Percentiles rank a stretch among this genome's conserved stretches.
phyloP scores from a whole-genome alignment of 2,329 filamentous ascomycete genomes.

The Phyllosticta capitalensis region DNA sequence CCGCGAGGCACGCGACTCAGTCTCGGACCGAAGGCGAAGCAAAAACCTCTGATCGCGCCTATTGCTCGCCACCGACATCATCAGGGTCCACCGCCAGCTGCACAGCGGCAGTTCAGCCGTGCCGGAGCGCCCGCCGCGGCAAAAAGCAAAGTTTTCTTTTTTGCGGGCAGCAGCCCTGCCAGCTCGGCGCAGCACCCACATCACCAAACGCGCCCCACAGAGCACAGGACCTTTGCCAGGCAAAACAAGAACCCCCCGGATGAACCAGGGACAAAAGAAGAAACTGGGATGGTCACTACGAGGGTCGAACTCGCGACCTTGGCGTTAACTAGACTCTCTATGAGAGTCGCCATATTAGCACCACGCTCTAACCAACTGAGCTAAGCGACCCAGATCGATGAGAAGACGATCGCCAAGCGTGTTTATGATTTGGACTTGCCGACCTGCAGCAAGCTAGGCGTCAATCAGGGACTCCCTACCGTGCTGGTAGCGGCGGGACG shows the following conservation, averaged over 20 bases:
- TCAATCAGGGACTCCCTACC: neutral
- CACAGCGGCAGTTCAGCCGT: too few relatives aligned
- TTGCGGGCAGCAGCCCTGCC: too few relatives aligned
- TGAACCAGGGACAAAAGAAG: neutral
- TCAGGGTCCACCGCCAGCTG: neutral
- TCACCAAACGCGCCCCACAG: too few relatives aligned
- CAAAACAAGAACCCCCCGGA: neutral
- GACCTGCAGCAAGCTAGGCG: neutral
- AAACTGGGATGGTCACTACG: conserved; percentile 12
- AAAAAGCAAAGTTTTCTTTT: too few relatives aligned
- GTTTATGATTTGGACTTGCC: neutral
- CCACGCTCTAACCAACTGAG: too few relatives aligned
- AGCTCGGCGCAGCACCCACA: neutral
- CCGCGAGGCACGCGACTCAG: neutral
- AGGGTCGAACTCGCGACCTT: too few relatives aligned
- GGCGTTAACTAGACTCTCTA: too few relatives aligned
- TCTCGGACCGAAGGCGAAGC: neutral
- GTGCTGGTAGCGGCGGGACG: neutral
- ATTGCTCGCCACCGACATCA: neutral
- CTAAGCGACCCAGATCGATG: conserved; percentile 8
- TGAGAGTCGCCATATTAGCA: too few relatives aligned
- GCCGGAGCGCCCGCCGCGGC: too few relatives aligned
- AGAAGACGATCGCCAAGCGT: neutral
- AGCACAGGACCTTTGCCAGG: too few relatives aligned
- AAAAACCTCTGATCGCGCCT: neutral